Conservation (phyloP, 148 eudicot species). For the Rhododendron molle region DNA sequence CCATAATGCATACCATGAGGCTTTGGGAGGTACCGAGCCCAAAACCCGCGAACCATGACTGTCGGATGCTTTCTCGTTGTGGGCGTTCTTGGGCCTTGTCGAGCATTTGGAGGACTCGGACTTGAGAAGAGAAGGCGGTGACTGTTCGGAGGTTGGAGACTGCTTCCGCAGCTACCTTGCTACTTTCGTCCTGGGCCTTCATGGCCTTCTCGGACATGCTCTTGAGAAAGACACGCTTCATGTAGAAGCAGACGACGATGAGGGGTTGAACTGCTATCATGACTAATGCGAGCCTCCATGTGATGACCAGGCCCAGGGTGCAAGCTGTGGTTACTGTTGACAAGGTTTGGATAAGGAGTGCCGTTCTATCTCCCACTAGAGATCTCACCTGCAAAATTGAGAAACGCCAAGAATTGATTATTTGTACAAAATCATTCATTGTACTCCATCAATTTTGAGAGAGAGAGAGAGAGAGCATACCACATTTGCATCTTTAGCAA, state of each 20-base stretch:
- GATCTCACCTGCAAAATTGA: background rate
- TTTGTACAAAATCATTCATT: background rate
- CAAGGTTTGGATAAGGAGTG: background rate
- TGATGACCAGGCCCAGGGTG: background rate
- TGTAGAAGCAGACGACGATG: background rate
- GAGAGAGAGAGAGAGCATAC: background rate
- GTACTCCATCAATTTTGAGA: background rate
- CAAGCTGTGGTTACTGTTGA: background rate
- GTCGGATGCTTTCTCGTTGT: background rate
- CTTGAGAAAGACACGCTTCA: background rate
- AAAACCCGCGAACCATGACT: background rate
- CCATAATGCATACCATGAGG: background rate
- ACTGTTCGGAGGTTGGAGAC: background rate
- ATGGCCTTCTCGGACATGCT: background rate
- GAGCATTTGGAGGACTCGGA: background rate
- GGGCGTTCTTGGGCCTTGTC: background rate
- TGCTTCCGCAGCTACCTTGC: background rate
- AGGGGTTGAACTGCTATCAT: background rate
- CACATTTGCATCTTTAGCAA: background rate
- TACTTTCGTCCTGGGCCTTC: background rate
- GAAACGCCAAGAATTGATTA: background rate
- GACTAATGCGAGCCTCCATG: background rate
- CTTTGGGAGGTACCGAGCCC: background rate
- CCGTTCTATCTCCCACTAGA: background rate
- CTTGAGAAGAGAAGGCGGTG: background rate